Conservation (phyloP, 2,329 filamentous ascomycete genomes). For the Paecilomyces niveus region DNA sequence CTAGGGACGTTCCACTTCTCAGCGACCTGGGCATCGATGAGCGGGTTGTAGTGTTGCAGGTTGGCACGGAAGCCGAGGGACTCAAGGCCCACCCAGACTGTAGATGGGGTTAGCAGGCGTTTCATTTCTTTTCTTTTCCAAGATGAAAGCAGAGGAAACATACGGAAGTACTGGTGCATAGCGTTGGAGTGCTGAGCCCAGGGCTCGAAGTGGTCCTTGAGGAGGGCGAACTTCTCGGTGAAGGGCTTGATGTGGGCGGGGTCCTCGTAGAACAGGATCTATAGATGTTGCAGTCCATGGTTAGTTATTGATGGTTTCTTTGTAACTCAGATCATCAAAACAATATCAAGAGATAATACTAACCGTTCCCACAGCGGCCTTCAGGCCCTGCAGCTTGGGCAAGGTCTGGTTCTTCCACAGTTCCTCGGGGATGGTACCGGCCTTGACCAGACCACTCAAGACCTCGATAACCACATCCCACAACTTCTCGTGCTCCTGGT, state of each 20-base stretch:
- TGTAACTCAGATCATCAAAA: background rate
- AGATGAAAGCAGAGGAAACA: slow-evolving; percentile 7
- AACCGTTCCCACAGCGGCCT: slow-evolving; percentile 68
- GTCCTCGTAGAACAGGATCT: slow-evolving; percentile 38
- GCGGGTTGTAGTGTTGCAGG: slow-evolving; percentile 88
- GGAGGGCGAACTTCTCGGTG: slow-evolving; percentile 62
- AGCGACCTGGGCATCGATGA: slow-evolving; percentile 67
- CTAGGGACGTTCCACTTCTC: slow-evolving; percentile 62
- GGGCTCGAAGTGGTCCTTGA: slow-evolving; percentile 69
- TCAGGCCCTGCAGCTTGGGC: slow-evolving; percentile 53
- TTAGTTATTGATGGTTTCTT: background rate
- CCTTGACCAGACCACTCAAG: slow-evolving; percentile 62
- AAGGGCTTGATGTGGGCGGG: slow-evolving; percentile 57
- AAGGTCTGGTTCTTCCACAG: slow-evolving; percentile 46
- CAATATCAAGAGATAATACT: slow-evolving; percentile 28
- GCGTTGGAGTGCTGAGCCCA: slow-evolving; percentile 72
- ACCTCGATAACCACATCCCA: slow-evolving; percentile 67
- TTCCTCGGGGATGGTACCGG: slow-evolving; percentile 40
- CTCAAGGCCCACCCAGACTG: slow-evolving; percentile 73
- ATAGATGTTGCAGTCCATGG: background rate
- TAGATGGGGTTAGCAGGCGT: background rate
- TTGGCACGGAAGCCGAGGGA: slow-evolving; percentile 79
- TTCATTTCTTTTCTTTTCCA: background rate
- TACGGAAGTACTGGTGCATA: slow-evolving; percentile 69
- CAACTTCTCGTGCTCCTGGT: slow-evolving; percentile 76